These are phyloP conservation scores for Aspergillus spinulosporus DNA, from an alignment of 2,329 filamentous ascomycete species.

Conservation along the genomic window DNA sequence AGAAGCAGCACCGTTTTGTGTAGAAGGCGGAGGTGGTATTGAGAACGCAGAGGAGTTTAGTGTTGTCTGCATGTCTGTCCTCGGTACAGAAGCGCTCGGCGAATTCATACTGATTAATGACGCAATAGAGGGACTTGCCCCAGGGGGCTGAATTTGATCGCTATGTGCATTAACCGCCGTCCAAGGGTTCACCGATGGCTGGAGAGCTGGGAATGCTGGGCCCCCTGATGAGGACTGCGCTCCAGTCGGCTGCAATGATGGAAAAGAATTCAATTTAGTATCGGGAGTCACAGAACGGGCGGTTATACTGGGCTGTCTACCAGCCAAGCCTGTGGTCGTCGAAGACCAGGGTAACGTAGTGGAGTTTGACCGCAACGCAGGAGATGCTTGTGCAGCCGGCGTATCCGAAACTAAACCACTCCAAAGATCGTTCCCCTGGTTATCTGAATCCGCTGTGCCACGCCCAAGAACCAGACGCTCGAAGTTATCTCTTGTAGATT, in stretches of 20 bases:
- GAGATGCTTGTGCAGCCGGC: constrained; percentile 28
- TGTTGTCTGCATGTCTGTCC: constrained; percentile 21
- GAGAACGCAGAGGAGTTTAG: constrained; percentile 40
- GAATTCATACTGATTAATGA: constrained; percentile 30
- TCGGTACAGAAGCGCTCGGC: constrained; percentile 20
- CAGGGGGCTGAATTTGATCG: constrained; percentile 19
- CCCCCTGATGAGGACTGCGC: constrained; percentile 34
- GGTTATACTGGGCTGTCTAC: constrained; percentile 26
- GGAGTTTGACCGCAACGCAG: constrained; percentile 22
- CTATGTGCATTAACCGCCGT: constrained; percentile 16
- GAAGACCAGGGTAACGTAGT: constrained; percentile 46
- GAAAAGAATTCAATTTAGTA: constrained; percentile 49
- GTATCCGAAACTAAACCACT: constrained; percentile 33
- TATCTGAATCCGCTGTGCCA: constrained; percentile 38
- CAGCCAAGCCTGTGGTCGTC: constrained; percentile 28
- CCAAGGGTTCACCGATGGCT: constrained; percentile 31
- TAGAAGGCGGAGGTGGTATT: constrained; percentile 44
- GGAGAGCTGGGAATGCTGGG: constrained; percentile 30
- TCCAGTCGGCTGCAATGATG: constrained; percentile 45
- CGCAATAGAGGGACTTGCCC: constrained; percentile 24
- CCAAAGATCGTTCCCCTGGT: constrained; percentile 36
- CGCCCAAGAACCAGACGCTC: constrained; percentile 84
- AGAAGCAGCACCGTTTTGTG: constrained; percentile 20
- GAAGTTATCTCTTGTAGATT: constrained; percentile 70
- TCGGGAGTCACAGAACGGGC: constrained; percentile 56